Evolutionary conservation across 805 yeast species (phyloP).

Genomic region (Grigorovia transvaalensis): DNA sequence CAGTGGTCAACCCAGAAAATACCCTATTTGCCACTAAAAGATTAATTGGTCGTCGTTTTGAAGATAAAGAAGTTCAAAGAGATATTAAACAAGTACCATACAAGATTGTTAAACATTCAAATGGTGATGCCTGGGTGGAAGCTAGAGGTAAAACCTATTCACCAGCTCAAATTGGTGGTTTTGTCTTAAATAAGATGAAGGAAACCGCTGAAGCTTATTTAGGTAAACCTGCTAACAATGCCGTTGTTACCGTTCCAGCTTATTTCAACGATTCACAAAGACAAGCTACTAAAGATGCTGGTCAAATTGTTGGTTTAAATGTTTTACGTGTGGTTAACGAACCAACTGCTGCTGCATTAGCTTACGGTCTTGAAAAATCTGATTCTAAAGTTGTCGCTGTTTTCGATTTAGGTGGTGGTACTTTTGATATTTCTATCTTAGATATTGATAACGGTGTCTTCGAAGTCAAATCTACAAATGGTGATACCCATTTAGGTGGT

Average conservation of each 20-base stretch:
- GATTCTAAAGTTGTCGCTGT: slow-evolving; percentile 83
- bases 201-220: slow-evolving; percentile 92
- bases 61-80: slow-evolving; percentile 82
- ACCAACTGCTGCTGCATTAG: slow-evolving; percentile 88
- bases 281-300: slow-evolving; percentile 90
- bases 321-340: slow-evolving; percentile 72
- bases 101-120: slow-evolving; percentile 78
- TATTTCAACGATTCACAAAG: slow-evolving; percentile 77
- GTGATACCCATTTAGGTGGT: slow-evolving; percentile 82
- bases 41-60: slow-evolving; percentile 86
- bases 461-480: slow-evolving; percentile 95
- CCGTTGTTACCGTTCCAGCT: slow-evolving; percentile 86
- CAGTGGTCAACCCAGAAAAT: slow-evolving; percentile 88
- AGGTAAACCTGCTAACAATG: slow-evolving; percentile 79
- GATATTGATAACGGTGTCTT: slow-evolving; percentile 97
- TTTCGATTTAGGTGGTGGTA: slow-evolving; percentile 98
- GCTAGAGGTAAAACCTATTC: slow-evolving; percentile 82
- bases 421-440: slow-evolving; percentile 91
- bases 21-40: slow-evolving; percentile 92
- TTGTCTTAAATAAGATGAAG: slow-evolving; percentile 91
- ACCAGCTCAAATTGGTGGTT: slow-evolving; percentile 93
- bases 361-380: slow-evolving; percentile 82
- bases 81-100: slow-evolving; percentile 83
- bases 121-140: slow-evolving; percentile 96
- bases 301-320: slow-evolving; percentile 90